Conservation (phyloP, 2,329 filamentous ascomycete species). For the Aureobasidium uvarum region DNA sequence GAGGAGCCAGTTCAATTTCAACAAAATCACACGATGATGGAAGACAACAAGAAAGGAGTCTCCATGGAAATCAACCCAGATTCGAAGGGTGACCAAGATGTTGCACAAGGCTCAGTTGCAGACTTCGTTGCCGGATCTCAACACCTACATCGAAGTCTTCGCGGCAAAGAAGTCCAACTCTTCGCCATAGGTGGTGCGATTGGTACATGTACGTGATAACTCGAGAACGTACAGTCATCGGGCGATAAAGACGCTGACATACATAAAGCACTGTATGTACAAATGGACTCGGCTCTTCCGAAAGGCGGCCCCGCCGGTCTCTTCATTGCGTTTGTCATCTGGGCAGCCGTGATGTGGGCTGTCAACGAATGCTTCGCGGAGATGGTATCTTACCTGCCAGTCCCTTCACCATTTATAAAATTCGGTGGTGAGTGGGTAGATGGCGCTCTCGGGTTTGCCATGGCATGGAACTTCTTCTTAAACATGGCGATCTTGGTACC, state of each 20-base stretch:
- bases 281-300: constrained; percentile 30
- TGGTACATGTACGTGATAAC: constrained; percentile 28
- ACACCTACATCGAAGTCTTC: constrained; percentile 21
- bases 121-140: background rate
- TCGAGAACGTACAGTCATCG: background rate
- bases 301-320: constrained; percentile 46
- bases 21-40: background rate
- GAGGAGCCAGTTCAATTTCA: too few relatives aligned
- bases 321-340: constrained; percentile 41
- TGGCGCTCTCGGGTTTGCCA: constrained; percentile 53
- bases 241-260: background rate
- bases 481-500: constrained; percentile 49
- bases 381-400: constrained; percentile 19
- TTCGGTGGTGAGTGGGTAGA: constrained; percentile 58
- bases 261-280: constrained; percentile 7
- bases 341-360: constrained; percentile 31
- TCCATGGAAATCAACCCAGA: background rate
- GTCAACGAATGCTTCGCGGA: constrained; percentile 28
- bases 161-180: constrained; percentile 30
- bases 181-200: constrained; percentile 31
- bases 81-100: background rate
- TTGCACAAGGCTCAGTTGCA: background rate
- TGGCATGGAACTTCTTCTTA: constrained; percentile 50
- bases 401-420: constrained; percentile 18
- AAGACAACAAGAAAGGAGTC: constrained; percentile 3